Percentiles rank a stretch among this genome's conserved stretches.
Conservation (phyloP, 306 rosid genomes). For the Lupinus albus region DNA sequence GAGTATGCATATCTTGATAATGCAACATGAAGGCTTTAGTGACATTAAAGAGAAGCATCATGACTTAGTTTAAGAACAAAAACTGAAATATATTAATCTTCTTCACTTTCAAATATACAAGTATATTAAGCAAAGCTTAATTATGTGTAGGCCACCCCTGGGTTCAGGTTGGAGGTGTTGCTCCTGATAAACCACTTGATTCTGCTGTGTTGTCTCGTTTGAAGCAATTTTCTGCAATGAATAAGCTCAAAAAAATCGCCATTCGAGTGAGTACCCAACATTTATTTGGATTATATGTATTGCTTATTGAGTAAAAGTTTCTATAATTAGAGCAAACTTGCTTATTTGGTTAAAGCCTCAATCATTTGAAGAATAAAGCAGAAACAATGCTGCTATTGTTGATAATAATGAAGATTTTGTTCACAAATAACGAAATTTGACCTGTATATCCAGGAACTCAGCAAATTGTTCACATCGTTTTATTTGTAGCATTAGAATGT, state of each 20-base stretch:
- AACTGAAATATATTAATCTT: constrained; percentile 13
- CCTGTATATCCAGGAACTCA: not conserved
- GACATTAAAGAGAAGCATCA: not conserved
- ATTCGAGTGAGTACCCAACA: constrained; percentile 70
- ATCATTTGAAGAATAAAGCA: constrained; percentile 21
- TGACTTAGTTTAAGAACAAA: constrained; percentile 1
- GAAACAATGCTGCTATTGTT: constrained; percentile 3
- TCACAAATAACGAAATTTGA: not conserved
- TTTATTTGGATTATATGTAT: constrained; percentile 27
- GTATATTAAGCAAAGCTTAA: constrained; percentile 33
- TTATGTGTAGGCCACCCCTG: constrained; percentile 85
- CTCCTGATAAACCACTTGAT: constrained; percentile 91
- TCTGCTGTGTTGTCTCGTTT: constrained; percentile 87
- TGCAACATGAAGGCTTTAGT: constrained; percentile 24
- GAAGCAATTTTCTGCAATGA: constrained; percentile 96
- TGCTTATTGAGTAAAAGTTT: not conserved
- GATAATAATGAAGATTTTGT: not conserved
- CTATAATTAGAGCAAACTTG: constrained; percentile 8
- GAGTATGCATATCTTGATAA: constrained; percentile 48
- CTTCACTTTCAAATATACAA: constrained; percentile 29
- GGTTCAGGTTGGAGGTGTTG: constrained; percentile 81
- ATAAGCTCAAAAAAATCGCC: constrained; percentile 84
- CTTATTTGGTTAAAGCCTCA: constrained; percentile 13
- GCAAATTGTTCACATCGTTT: not conserved
- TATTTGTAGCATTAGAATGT: not conserved